Conservation (phyloP, 2,329 filamentous ascomycete species). For the Colletotrichum sansevieriae region DNA sequence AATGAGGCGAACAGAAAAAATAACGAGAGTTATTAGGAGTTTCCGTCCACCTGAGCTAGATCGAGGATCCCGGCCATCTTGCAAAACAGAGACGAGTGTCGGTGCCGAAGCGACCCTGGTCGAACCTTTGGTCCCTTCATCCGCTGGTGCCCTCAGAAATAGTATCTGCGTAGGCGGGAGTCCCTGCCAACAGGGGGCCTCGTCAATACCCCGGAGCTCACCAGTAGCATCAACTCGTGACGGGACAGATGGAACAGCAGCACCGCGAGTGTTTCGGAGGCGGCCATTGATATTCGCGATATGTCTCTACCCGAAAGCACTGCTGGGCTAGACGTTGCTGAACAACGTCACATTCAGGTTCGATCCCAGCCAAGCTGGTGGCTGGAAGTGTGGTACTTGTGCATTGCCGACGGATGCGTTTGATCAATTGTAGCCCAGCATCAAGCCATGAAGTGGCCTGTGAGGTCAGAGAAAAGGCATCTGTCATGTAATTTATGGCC, state of each 20-base stretch:
- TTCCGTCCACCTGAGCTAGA: constrained; percentile 16
- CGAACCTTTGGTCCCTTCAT: constrained; percentile 40
- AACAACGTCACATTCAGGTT: constrained; percentile 3
- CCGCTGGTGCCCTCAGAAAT: constrained; percentile 35
- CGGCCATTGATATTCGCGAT: constrained; percentile 15
- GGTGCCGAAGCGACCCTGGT: constrained; percentile 30
- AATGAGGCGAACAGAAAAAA: constrained; percentile 20
- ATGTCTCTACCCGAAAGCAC: not conserved
- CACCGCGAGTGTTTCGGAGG: constrained; percentile 25
- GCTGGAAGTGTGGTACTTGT: constrained; percentile 11
- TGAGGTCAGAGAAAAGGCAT: constrained; percentile 48
- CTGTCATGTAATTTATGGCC: constrained; percentile 51
- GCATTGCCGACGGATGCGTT: constrained; percentile 31
- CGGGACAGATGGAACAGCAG: constrained; percentile 15
- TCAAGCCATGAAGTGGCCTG: constrained; percentile 48
- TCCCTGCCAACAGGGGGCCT: constrained; percentile 18
- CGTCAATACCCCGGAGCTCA: not conserved
- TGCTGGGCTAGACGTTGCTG: not conserved
- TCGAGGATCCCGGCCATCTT: not conserved
- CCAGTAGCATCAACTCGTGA: constrained; percentile 17
- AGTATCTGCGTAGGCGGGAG: constrained; percentile 34
- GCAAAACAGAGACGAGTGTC: constrained; percentile 9
- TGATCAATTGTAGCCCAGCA: constrained; percentile 8
- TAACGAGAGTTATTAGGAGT: constrained; percentile 16
- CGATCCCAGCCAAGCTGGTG: constrained; percentile 8